Percentiles rank a stretch among this genome's conserved stretches.
phyloP scores from a whole-genome alignment of 1,284 basidiomycete species.

The Coniophora puteana region DNA sequence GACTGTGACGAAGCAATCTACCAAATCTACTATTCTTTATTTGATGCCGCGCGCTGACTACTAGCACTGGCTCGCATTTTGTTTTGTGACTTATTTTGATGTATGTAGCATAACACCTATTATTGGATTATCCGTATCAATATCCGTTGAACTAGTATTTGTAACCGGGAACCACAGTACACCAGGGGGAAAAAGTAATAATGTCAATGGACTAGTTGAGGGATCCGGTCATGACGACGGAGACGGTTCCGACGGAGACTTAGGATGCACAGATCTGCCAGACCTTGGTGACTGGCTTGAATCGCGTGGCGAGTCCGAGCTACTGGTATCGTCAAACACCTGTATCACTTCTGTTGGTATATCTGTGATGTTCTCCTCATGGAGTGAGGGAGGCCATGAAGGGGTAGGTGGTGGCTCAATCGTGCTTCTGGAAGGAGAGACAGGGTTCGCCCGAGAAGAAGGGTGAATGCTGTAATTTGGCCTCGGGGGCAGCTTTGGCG shows the following conservation, averaged over 20 bases:
- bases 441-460: constrained; percentile 49
- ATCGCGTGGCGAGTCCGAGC: no score
- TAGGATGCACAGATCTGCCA: no score
- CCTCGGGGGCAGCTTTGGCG: constrained; percentile 61
- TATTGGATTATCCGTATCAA: background rate
- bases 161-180: background rate
- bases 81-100: no score
- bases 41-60: no score
- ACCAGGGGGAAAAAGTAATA: background rate
- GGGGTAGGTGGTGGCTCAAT: constrained; percentile 26
- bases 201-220: background rate
- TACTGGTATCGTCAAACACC: no score
- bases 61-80: no score
- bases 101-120: background rate
- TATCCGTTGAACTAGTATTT: background rate
- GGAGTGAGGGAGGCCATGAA: no score
- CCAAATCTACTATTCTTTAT: constrained; percentile 12
- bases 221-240: no score
- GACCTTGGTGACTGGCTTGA: no score
- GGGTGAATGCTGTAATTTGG: constrained; percentile 77
- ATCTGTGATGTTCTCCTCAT: no score
- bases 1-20: constrained; percentile 28
- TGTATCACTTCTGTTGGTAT: no score
- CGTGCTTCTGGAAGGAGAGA: constrained; percentile 35
- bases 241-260: no score